phyloP scores from a whole-genome alignment of 352 stramenopile genomes.

The Phytopythium mirpurense region DNA sequence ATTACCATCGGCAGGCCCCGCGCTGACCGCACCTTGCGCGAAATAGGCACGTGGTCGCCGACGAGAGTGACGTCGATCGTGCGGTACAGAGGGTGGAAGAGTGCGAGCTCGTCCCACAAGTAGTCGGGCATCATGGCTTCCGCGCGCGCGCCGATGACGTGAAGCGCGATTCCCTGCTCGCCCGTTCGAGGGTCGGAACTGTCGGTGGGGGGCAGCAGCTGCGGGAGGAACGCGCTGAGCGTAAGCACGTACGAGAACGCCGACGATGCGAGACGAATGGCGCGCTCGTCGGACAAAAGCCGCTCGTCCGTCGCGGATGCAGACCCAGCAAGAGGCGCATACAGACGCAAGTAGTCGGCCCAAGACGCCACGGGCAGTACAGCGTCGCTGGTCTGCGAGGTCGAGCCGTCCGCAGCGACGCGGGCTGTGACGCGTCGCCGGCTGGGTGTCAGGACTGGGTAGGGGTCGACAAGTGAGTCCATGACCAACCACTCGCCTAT shows the following conservation, averaged over 20 bases:
- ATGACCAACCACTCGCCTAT: too few species aligned
- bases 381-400: neutral
- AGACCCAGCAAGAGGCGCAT: constrained; percentile 8
- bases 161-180: constrained; percentile 19
- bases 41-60: constrained; percentile 53
- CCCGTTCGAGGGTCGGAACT: neutral
- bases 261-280: constrained; percentile 50
- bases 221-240: constrained; percentile 35
- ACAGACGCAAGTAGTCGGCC: constrained; percentile 40
- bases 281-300: constrained; percentile 28
- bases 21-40: constrained; percentile 17
- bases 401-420: neutral
- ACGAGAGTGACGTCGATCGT: constrained; percentile 49
- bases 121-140: constrained; percentile 72
- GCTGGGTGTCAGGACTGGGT: constrained; percentile 24
- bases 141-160: constrained; percentile 61
- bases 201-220: constrained; percentile 8
- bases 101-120: constrained; percentile 56
- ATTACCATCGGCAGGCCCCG: constrained; percentile 20
- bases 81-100: constrained; percentile 23
- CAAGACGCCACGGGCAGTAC: constrained; percentile 17
- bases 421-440: constrained; percentile 3
- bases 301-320: constrained; percentile 5
- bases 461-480: too few species aligned
- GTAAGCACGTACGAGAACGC: constrained; percentile 72